Percentiles rank a stretch among this genome's conserved stretches.
Evolutionary conservation across 2,329 filamentous ascomycete species (phyloP).

Genomic region (Arthroderma sp.): DNA sequence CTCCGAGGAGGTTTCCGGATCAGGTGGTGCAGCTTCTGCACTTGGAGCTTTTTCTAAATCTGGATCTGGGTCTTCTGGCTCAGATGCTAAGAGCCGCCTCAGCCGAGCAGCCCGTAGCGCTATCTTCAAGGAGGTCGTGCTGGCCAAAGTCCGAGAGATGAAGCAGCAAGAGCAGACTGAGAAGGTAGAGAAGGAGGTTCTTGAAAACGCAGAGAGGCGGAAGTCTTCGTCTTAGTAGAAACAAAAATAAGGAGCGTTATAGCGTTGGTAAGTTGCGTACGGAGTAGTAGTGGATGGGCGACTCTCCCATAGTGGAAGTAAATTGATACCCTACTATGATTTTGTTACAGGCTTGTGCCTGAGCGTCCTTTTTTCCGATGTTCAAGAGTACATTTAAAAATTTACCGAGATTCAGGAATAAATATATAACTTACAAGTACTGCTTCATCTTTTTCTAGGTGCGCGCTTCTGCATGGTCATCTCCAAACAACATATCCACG

Average conservation of each 20-base stretch:
- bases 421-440: too few species aligned
- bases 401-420: too few species aligned
- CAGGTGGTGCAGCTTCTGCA: constrained; percentile 7
- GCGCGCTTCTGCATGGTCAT: too few species aligned
- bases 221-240: background rate
- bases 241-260: too few species aligned
- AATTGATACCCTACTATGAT: too few species aligned
- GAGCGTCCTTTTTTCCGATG: too few species aligned
- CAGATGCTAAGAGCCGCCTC: constrained; percentile 38
- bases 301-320: too few species aligned
- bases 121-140: constrained; percentile 87
- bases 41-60: constrained; percentile 11
- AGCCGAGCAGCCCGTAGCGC: constrained; percentile 49
- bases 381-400: too few species aligned
- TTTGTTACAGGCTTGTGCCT: too few species aligned
- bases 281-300: background rate
- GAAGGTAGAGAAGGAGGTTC: constrained; percentile 48
- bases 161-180: constrained; percentile 71
- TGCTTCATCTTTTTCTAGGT: too few species aligned
- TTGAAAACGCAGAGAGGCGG: constrained; percentile 24
- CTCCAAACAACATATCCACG: too few species aligned
- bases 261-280: background rate
- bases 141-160: constrained; percentile 86
- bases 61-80: constrained; percentile 19
- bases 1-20: constrained; percentile 12